Evolutionary conservation across 2,329 filamentous ascomycete species (phyloP), one percentile per base, ranked within the genome.

Genomic region (Fusarium sp.): DNA sequence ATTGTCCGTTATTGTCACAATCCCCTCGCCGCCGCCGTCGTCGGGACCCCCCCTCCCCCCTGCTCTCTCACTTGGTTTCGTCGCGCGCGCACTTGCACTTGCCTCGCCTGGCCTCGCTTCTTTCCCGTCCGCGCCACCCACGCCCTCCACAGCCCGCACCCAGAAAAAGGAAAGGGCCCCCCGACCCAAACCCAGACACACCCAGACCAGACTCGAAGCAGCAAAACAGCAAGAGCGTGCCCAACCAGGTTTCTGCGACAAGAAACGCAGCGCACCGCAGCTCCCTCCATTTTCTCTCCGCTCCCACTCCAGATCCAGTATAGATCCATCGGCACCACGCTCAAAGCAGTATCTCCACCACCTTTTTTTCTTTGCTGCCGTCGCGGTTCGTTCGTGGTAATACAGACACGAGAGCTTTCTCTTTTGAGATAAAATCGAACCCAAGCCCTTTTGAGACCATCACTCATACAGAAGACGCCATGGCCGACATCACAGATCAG

Each of bases 401-500:
- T 81, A 82, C 81, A 76, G 74, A 80, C 81, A 76, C 71, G 68
- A 76, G 67, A 70, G 65, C 72, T 74, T 74, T 61, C 72, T 74
- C 66, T 70, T 74, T 74, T 72, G 69, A 72, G 72, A 75, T 72
- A 50, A 50, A 50, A 70, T 70, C 65, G 58, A 76, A 75, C 68
- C 75, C 71, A 77, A 76, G 43, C 67, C 75, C 72, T 59, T 75
- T 76, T 73, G 65, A 74, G 71, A 69, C 63, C 62, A 64, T 65
- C 63, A 45, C 64, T 72, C 71, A 52, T 38, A 30, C 8, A 50
- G 15, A 30, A 65, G 64, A 66, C 69, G 66, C 73, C 72, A 95
- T 95, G 93, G 92, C 92, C 88, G 93, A 95, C 86, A 93, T 95
- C 85, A 90, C 92, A 78, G 91, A 93, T 81, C 92, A 93, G 83